These are phyloP conservation scores for Glycine tomentella DNA, from an alignment of 306 rosid genomes.

Conservation along the genomic window DNA sequence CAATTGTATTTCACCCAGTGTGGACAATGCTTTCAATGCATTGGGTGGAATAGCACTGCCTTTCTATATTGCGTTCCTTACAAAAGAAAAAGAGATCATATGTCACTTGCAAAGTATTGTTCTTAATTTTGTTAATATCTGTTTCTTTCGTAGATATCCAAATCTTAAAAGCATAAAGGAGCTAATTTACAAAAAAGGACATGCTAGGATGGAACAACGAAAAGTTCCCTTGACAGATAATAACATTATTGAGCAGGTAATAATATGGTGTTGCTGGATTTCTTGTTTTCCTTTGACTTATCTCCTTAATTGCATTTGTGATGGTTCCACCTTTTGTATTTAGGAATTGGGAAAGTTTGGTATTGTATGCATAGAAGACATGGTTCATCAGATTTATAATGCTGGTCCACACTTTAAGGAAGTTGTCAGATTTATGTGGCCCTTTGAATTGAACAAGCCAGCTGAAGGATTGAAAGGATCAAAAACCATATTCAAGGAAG, in stretches of 20 bases:
- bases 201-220: conserved; percentile 61
- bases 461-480: conserved; percentile 67
- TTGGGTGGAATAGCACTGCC: background rate
- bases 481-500: conserved; percentile 65
- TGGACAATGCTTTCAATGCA: background rate
- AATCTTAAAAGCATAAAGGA: conserved; percentile 81
- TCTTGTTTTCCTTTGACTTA: conserved; percentile 13
- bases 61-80: background rate
- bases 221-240: conserved; percentile 93
- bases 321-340: conserved; percentile 21
- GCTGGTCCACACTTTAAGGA: conserved; percentile 87
- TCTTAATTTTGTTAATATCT: conserved; percentile 29
- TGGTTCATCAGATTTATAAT: conserved; percentile 76
- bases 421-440: conserved; percentile 73
- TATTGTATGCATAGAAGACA: conserved; percentile 83
- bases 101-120: background rate
- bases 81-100: no score
- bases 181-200: conserved; percentile 79
- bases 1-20: background rate
- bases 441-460: conserved; percentile 80
- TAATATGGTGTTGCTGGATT: conserved; percentile 1
- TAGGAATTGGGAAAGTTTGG: conserved; percentile 79
- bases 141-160: conserved; percentile 68
- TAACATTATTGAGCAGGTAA: conserved; percentile 82
- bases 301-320: background rate